Base-by-base conservation (phyloP, 768 basidiomycete genomes). In the Tephrocybe sp. region DNA sequence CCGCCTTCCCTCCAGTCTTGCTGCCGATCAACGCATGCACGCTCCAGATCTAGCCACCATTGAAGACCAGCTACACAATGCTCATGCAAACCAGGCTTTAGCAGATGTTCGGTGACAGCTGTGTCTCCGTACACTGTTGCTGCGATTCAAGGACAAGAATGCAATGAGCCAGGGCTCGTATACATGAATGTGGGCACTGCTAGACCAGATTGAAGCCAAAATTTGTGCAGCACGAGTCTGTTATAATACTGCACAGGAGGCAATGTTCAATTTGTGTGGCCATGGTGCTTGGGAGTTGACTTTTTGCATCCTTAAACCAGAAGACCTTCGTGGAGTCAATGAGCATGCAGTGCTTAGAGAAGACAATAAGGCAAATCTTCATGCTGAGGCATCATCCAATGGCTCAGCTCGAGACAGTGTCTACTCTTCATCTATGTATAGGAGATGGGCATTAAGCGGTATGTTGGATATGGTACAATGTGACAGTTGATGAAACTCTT, bases 1-100 rank as follows among this genome's bases (percentile, higher is more conserved):
- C 2, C 54, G 49, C 12, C 52, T 64, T 1, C 61, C 63, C 7
- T 58, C 57, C 7, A 33, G 45, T 5, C 51, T 62, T 38, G 2
- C 23, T 11, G 8, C 45, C 31, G 34, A 30, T 11, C 9, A 19
- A 16, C 30, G 26, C 11, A 26, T 49, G 4, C 59, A 53, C 35
- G 13, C 39, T 16, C 10, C 31, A n/a, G 48, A 26, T 47, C 19
- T 60, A 16, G 9, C 34, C 12, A 30, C 41, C 17, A 58, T 55
- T n/a, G 57, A 61, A 43, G 49, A 49, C 16, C 47, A 46, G 1
- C 50, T 61, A 9, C 48, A 53, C 6, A 19, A 42, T 16, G 55
- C 55, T 5, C 59, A 61, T 41, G 44, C 50, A 5, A 23, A 12
- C 41, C 48, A 56, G 16, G 52, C 58, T 10, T 41, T 61, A 0